Evolutionary conservation across 208 protist genomes (phyloP), one percentile per base, ranked within the genome.

Genomic region (Acanthamoeba triangularis): DNA sequence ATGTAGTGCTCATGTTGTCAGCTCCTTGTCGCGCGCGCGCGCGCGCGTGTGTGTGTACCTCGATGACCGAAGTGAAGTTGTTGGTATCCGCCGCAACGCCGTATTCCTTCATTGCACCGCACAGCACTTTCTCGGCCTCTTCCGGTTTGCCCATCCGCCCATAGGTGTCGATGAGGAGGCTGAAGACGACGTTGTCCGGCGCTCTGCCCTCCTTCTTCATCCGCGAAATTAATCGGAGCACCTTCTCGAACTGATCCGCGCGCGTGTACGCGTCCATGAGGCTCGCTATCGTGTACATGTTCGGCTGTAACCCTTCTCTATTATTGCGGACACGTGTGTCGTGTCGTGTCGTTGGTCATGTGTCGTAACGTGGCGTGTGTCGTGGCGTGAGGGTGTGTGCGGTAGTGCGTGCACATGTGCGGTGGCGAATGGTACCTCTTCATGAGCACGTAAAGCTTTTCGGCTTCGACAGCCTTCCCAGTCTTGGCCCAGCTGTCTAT

Each of bases 191-290:
- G 35, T 4, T 18, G 25, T 82, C 74, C 23, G 74, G 74, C 20
- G 74, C 74, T 7, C 74, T 25, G 14, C 37, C 74, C 74, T 82
- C 74, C 25, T 82, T 18, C 41, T 82, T 82, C 74, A 82, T 82
- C 23, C 25, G 10, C 37, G 74, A 41, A 23, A 82, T 54, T 13
- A 82, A 35, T 25, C 37, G 33, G 18, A 82, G 33, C 33, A 82
- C 74, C 37, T 82, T 82, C 14, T 82, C 74, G 30, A 82, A 82
- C 18, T 82, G n/a, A 35, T 28, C 41, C 41, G 74, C 33, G 10
- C 74, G 74, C 74, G 74, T n/a, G 74, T 82, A 82, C 2, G 74
- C 74, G 41, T 82, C 41, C 74, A 82, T 82, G 8, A 82, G 74
- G 74, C 74, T 82, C 33, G 74, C 37, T 25, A 82, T 82, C 37